Percentiles rank a stretch among this genome's conserved stretches.
Evolutionary conservation across 2,329 filamentous ascomycete species (phyloP).

Genomic region (Trichoderma semiorbis): DNA sequence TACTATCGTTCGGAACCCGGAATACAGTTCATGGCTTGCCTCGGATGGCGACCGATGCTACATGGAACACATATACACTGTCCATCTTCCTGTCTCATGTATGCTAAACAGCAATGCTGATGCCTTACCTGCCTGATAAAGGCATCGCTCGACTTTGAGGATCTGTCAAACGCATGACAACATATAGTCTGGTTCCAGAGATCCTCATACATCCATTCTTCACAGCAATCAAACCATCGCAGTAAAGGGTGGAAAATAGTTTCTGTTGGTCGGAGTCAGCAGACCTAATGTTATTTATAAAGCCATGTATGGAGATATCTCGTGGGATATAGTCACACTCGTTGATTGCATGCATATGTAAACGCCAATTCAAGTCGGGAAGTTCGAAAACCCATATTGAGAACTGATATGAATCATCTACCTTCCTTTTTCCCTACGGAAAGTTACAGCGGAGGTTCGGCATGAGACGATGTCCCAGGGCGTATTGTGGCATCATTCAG

Average conservation of each 20-base stretch:
- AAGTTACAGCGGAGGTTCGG: background rate
- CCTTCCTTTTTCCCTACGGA: background rate
- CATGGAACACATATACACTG: background rate
- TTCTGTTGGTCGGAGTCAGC: background rate
- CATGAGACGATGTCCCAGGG: background rate
- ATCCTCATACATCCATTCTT: background rate
- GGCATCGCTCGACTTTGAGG: background rate
- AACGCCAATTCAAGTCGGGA: background rate
- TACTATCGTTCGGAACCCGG: background rate
- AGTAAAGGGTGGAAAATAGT: background rate
- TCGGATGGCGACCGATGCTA: background rate
- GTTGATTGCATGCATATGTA: background rate
- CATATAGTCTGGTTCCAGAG: background rate
- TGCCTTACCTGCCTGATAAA: background rate
- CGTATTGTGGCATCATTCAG: background rate
- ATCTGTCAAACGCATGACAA: background rate
- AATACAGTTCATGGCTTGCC: background rate
- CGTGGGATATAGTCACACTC: background rate
- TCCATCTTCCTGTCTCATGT: background rate
- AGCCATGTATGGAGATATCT: background rate
- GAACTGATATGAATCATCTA: background rate
- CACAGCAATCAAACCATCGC: background rate
- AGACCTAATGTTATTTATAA: background rate
- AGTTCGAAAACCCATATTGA: background rate
- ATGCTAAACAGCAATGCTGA: background rate